phyloP scores from a whole-genome alignment of 2,329 filamentous ascomycete species.

The Pseudopyricularia javanii region DNA sequence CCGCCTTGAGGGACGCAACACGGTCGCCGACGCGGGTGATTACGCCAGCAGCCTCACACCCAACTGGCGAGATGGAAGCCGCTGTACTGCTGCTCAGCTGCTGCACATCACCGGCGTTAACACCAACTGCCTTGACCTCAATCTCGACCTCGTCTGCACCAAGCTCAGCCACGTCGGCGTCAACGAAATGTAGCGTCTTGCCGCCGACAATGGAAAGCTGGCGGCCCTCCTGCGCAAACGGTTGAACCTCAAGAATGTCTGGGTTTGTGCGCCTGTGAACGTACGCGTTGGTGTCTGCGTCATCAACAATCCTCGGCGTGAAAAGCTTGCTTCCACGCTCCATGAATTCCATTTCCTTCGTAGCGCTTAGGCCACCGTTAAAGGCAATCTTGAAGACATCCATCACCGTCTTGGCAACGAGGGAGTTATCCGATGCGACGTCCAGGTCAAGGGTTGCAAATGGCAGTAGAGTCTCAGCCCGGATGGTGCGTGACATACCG shows the following conservation, averaged over 20 bases:
- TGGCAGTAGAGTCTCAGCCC: slow-evolving; percentile 25
- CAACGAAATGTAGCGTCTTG: slow-evolving; percentile 10
- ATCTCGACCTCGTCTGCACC: slow-evolving; percentile 11
- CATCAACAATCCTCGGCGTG: slow-evolving; percentile 1
- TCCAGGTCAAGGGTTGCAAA: slow-evolving; percentile 20
- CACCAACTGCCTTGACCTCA: slow-evolving; percentile 11
- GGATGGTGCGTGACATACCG: slow-evolving; percentile 30
- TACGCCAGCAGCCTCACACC: slow-evolving; percentile 11
- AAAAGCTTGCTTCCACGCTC: slow-evolving; percentile 2
- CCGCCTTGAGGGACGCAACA: slow-evolving; percentile 10
- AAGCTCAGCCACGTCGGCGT: slow-evolving; percentile 7
- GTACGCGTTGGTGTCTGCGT: slow-evolving; percentile 3
- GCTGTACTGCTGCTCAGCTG: neutral
- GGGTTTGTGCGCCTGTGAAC: slow-evolving; percentile 4
- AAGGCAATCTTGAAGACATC: slow-evolving; percentile 2
- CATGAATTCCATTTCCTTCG: slow-evolving; percentile 6
- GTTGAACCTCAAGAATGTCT: slow-evolving; percentile 1
- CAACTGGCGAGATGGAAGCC: neutral
- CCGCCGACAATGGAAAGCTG: slow-evolving; percentile 10
- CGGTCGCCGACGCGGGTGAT: slow-evolving; percentile 5
- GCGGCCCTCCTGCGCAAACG: slow-evolving; percentile 6
- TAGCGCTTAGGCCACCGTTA: neutral
- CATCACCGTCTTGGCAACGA: neutral
- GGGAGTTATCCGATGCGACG: slow-evolving; percentile 3
- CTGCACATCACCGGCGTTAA: slow-evolving; percentile 19